These are phyloP conservation scores for Trichoderma arundinaceum DNA, from an alignment of 2,329 filamentous ascomycete genomes.

Conservation along the genomic window DNA sequence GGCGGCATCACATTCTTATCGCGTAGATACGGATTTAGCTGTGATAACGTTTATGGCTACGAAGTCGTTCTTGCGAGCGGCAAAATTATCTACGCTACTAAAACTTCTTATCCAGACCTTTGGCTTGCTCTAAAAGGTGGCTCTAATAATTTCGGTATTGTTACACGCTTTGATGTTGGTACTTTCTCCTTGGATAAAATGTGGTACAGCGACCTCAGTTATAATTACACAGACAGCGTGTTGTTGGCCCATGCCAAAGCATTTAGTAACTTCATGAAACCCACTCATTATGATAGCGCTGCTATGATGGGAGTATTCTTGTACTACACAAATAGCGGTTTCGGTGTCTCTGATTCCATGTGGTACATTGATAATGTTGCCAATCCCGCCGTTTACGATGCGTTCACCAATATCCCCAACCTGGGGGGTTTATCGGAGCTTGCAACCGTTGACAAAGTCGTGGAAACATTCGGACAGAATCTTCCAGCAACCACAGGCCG, in stretches of 20 bases:
- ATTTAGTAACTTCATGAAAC: constrained; percentile 33
- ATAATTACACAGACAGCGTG: constrained; percentile 30
- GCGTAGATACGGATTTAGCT: constrained; percentile 48
- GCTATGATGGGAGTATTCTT: constrained; percentile 27
- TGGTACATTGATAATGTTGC: constrained; percentile 11
- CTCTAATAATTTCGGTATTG: constrained; percentile 50
- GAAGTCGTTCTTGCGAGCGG: constrained; percentile 48
- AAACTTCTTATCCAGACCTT: constrained; percentile 45
- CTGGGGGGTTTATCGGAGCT: constrained; percentile 24
- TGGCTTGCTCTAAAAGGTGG: constrained; percentile 54
- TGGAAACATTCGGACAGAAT: constrained; percentile 20
- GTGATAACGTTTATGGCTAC: constrained; percentile 46
- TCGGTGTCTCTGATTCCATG: constrained; percentile 34
- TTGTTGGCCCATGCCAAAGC: constrained; percentile 28
- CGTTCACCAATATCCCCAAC: constrained; percentile 22
- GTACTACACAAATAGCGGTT: background rate
- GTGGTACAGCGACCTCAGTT: constrained; percentile 37
- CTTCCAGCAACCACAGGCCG: constrained; percentile 22
- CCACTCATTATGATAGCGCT: constrained; percentile 34
- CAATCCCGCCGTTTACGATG: constrained; percentile 18
- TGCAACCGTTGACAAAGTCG: constrained; percentile 27
- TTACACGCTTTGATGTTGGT: constrained; percentile 39
- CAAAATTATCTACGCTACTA: constrained; percentile 46
- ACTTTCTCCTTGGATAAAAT: constrained; percentile 33
- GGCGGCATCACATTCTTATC: constrained; percentile 38